Conservation (phyloP, 805 yeast genomes). For the Novakomyces olei region DNA sequence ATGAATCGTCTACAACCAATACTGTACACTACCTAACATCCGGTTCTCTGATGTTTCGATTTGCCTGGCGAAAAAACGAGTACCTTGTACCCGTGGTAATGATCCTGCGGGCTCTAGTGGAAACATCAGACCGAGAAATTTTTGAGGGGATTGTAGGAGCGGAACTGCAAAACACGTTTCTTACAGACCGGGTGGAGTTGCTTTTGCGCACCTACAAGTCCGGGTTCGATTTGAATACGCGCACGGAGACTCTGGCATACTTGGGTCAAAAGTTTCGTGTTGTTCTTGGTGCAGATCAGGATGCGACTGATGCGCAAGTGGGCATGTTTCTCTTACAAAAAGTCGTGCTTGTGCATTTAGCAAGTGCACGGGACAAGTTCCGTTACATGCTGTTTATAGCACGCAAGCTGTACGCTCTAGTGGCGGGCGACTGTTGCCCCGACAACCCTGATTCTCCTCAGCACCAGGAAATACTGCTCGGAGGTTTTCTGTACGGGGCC, state of each 20-base stretch:
- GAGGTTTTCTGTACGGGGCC: slow-evolving; percentile 94
- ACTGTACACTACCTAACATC: slow-evolving; percentile 89
- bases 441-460: slow-evolving; percentile 99
- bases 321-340: slow-evolving; percentile 65
- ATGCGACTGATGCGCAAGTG: slow-evolving; percentile 70
- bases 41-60: slow-evolving; percentile 90
- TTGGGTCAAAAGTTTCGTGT: slow-evolving; percentile 91
- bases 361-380: slow-evolving; percentile 53
- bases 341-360: slow-evolving; percentile 73
- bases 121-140: slow-evolving; percentile 82
- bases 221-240: slow-evolving; percentile 53
- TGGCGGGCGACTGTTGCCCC: slow-evolving; percentile 89
- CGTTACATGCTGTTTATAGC: slow-evolving; percentile 80
- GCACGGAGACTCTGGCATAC: slow-evolving; percentile 77
- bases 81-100: slow-evolving; percentile 80
- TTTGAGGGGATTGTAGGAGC: slow-evolving; percentile 91
- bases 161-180: slow-evolving; percentile 68
- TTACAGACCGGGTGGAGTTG: slow-evolving; percentile 93
- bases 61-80: slow-evolving; percentile 93
- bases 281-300: slow-evolving; percentile 74
- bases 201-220: slow-evolving; percentile 70
- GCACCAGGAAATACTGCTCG: slow-evolving; percentile 88
- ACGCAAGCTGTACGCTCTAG: slow-evolving; percentile 79
- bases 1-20: slow-evolving; percentile 92
- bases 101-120: slow-evolving; percentile 74